phyloP scores from a whole-genome alignment of 768 basidiomycete species.

The Leccinellum luteum region DNA sequence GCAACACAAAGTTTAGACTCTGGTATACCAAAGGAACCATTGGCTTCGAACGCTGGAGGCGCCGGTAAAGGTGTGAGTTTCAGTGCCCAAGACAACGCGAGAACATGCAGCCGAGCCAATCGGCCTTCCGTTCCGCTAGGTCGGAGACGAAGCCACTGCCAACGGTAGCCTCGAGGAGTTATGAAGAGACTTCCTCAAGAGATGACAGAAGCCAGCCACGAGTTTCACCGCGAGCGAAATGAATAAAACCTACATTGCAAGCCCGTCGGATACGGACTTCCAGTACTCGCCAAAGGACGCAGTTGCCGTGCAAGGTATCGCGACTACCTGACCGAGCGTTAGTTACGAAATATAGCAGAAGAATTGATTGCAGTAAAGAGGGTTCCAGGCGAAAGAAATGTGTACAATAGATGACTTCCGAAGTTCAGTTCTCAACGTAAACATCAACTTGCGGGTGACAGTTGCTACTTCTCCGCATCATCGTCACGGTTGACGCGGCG shows the following conservation, averaged over 20 bases:
- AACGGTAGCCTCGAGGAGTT: background rate
- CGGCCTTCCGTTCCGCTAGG: background rate
- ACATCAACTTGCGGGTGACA: background rate
- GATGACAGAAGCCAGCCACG: background rate
- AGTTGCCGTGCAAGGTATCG: background rate
- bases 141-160: background rate
- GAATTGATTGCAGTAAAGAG: background rate
- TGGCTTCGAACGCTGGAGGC: background rate
- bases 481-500: slow-evolving; percentile 46
- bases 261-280: background rate
- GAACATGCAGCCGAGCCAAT: background rate
- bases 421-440: background rate
- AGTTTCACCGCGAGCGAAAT: background rate
- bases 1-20: background rate
- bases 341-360: background rate
- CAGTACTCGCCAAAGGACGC: too few relatives aligned
- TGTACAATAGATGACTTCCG: background rate
- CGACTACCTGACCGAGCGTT: background rate
- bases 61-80: background rate
- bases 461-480: slow-evolving; percentile 49
- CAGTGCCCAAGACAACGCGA: background rate
- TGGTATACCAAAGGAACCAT: background rate
- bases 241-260: background rate
- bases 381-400: background rate
- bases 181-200: background rate